Percentiles rank a stretch among this genome's conserved stretches.
Evolutionary conservation across 345 rosid species (phyloP).

Genomic region (Corchorus olitorius): DNA sequence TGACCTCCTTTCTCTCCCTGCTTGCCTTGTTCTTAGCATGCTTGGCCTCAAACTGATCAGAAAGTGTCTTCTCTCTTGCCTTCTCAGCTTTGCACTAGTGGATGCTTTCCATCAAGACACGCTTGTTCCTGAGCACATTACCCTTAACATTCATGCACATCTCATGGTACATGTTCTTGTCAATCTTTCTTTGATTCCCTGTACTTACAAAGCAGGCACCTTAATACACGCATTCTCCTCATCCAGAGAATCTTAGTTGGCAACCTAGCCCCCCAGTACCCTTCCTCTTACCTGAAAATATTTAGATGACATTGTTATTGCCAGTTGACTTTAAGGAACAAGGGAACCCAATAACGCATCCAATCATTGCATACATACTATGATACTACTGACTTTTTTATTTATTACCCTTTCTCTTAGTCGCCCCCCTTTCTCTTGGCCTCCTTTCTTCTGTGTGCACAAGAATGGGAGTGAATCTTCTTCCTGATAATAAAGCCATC

Average conservation of each 20-base stretch:
- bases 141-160: constrained; percentile 89
- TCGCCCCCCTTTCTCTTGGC: constrained; percentile 80
- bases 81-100: constrained; percentile 6
- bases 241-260: too few species aligned
- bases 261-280: too few species aligned
- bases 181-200: constrained; percentile 80
- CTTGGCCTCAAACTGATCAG: too few species aligned
- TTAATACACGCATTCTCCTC: constrained; percentile 34
- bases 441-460: constrained; percentile 69
- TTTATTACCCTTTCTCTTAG: constrained; percentile 44
- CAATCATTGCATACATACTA: not conserved
- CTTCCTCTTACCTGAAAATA: too few species aligned
- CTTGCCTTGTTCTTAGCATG: too few species aligned
- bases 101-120: constrained; percentile 83
- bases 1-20: too few species aligned
- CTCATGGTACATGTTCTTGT: constrained; percentile 82
- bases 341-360: too few species aligned
- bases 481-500: too few species aligned
- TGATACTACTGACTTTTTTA: not conserved
- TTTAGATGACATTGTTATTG: too few species aligned
- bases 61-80: too few species aligned
- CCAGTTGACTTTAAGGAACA: too few species aligned
- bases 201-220: constrained; percentile 60
- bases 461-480: constrained; percentile 25
- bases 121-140: constrained; percentile 74